Evolutionary conservation across 1,284 basidiomycete genomes (phyloP), one percentile per base, ranked within the genome.

Genomic region (Xanthoconium separans): DNA sequence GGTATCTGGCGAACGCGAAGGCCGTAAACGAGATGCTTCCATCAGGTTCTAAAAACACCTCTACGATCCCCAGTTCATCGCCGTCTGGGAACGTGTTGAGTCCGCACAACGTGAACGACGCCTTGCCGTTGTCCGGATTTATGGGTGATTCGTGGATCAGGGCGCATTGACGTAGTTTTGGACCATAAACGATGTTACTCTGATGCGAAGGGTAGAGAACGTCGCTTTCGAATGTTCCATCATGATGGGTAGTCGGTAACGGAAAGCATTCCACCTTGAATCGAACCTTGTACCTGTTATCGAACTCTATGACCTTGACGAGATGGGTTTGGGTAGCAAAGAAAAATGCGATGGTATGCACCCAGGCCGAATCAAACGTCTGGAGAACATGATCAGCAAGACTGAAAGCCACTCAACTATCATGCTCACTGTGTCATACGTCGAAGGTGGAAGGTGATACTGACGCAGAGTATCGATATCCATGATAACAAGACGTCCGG

Each of bases 201-300:
- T 16, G 45, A 15, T 52, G 51, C 6, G 44, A 52, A 33, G 13
- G 37, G 22, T 29, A 5, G 30, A 51, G 44, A 15, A 31, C 15
- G 12, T 48, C 24, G 39, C 30, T 42, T 27, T 34, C 44, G 4
- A 27, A 9, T 27, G 22, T 34, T 24, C 37, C 31, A n/a, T 41
- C 9, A 11, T 16, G 1, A 16, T 41, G 18, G 16, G 22, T 3
- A 4, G 2, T 10, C 9, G 44, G 37, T 29, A 51, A 34, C 13
- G 44, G 50, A n/a, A 51, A 51, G 39, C 50, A 51, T 27, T 47
- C 50, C 30, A 51, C 16, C 44, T 47, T 34, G 13, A 51, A 41
- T 20, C 20, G 44, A 30, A 41, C 44, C 36, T 30, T 30, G 36
- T 29, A 39, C 3, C 30, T 11, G 11, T 33, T 10, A 4, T 20